Evolutionary conservation across 129 eudicot genomes (phyloP).

Genomic region (Lonicera japonica): DNA sequence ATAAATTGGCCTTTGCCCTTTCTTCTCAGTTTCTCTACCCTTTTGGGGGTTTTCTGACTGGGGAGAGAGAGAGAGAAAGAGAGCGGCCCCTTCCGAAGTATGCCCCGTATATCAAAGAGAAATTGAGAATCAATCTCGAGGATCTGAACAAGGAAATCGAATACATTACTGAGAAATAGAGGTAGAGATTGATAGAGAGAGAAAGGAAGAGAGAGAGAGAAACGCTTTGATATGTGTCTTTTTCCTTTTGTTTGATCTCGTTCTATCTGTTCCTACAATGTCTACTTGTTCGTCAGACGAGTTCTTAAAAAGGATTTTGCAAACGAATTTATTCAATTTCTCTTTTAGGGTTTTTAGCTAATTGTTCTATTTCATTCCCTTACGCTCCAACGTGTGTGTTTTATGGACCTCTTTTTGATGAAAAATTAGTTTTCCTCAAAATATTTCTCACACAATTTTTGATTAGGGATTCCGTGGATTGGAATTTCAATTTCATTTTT

Average conservation of each 20-base stretch:
- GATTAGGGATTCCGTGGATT: not conserved
- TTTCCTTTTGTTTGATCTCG: constrained; percentile 16
- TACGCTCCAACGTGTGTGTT: not conserved
- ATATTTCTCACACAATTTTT: not conserved
- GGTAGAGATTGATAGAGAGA: constrained; percentile 24
- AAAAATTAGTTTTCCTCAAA: not conserved
- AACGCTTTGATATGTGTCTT: not conserved
- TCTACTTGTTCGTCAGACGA: constrained; percentile 4
- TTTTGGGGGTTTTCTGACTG: constrained; percentile 16
- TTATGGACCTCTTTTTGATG: not conserved
- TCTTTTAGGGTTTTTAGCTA: not conserved
- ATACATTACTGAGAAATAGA: not conserved
- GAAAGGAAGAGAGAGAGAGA: not conserved
- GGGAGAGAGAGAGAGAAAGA: not conserved
- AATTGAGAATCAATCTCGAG: constrained; percentile 9
- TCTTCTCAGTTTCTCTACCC: constrained; percentile 4
- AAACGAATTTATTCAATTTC: not conserved
- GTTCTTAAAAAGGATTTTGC: not conserved
- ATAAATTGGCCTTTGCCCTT: constrained; percentile 15
- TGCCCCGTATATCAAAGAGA: constrained; percentile 3
- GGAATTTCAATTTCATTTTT: constrained; percentile 1
- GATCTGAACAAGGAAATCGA: not conserved
- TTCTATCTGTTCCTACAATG: constrained; percentile 20
- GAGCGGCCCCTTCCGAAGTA: constrained; percentile 10
- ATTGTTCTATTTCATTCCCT: constrained; percentile 7